Evolutionary conservation across 1,284 basidiomycete species (phyloP).

Genomic region (Boletellus deceptivus): DNA sequence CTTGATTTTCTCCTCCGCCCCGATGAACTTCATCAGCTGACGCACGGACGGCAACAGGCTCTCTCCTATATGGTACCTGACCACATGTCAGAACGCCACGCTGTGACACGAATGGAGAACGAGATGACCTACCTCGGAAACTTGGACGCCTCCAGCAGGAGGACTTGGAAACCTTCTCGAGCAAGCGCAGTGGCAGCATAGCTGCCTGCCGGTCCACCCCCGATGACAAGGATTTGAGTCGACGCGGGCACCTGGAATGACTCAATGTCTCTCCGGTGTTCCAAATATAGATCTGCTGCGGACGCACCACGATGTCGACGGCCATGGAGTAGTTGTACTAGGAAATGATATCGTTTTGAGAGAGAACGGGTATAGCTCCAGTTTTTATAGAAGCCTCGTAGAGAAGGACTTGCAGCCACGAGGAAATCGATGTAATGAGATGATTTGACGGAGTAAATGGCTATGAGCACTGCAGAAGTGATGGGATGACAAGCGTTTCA

Average conservation of each 20-base stretch:
- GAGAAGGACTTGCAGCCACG: too few species aligned
- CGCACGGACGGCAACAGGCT: slow-evolving; percentile 2
- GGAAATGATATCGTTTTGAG: too few species aligned
- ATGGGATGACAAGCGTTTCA: neutral
- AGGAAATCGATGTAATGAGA: neutral
- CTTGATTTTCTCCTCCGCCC: neutral
- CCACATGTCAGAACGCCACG: neutral
- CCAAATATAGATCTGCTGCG: neutral
- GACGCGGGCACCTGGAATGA: neutral
- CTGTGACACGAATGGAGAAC: neutral
- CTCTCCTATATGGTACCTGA: slow-evolving; percentile 3
- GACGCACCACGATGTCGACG: neutral
- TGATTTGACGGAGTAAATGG: neutral
- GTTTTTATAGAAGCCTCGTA: too few species aligned
- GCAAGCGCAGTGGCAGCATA: slow-evolving; percentile 1
- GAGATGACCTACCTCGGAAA: neutral
- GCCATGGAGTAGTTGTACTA: neutral
- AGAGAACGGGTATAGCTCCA: too few species aligned
- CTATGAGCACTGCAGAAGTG: neutral
- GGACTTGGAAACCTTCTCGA: slow-evolving; percentile 1
- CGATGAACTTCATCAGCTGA: slow-evolving; percentile 1
- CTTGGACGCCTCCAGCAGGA: slow-evolving; percentile 1
- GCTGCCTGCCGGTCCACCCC: slow-evolving; percentile 4
- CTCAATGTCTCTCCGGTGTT: neutral
- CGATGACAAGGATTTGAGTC: slow-evolving; percentile 1